Conservation (phyloP, 345 rosid species). For the Capsella bursapastoris region DNA sequence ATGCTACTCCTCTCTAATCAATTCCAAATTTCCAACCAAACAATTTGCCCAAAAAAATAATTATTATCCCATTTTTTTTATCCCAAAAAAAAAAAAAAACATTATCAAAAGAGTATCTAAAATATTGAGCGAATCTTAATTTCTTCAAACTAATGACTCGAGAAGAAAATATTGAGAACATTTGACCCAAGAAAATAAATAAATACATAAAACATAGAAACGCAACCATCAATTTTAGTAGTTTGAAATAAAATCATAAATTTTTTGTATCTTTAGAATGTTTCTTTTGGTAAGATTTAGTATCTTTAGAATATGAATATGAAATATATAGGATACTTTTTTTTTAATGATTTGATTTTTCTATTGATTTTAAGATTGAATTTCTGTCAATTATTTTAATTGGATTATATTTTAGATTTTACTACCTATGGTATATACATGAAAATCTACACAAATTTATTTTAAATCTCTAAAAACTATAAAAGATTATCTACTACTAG, state of each 20-base stretch:
- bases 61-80: background rate
- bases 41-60: background rate
- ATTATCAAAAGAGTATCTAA: background rate
- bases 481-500: no score
- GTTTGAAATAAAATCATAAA: background rate
- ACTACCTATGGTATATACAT: background rate
- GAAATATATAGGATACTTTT: background rate
- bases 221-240: background rate
- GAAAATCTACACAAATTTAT: background rate
- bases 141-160: background rate
- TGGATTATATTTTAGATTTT: background rate
- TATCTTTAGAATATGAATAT: background rate
- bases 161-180: background rate
- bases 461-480: background rate
- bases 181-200: background rate
- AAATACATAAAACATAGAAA: background rate
- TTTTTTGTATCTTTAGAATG: background rate
- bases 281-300: no score
- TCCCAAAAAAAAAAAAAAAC: background rate
- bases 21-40: slow-evolving; percentile 20
- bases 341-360: background rate
- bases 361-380: background rate
- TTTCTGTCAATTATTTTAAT: background rate
- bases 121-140: background rate
- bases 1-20: background rate